These are phyloP conservation scores for Epichloe scottii DNA, from an alignment of 2,329 filamentous ascomycete genomes.

Conservation along the genomic window DNA sequence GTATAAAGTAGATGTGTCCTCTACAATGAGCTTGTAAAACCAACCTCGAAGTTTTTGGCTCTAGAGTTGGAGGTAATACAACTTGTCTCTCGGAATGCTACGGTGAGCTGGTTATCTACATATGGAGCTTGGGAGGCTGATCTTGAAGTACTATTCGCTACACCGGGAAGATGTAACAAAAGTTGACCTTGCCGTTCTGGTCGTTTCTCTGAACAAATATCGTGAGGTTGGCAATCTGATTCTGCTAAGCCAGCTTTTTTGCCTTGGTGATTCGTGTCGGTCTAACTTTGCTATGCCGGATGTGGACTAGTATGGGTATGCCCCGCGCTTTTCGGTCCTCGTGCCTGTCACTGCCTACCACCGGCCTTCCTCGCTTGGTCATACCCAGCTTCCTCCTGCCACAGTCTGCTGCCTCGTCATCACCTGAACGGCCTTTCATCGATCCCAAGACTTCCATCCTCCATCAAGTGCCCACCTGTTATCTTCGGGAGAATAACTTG, in stretches of 20 bases:
- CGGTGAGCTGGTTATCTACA: too few relatives aligned
- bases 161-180: too few relatives aligned
- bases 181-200: too few relatives aligned
- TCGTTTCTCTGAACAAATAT: too few relatives aligned
- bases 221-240: too few relatives aligned
- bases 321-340: slow-evolving; percentile 3
- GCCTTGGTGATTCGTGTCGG: neutral
- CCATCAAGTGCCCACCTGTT: neutral
- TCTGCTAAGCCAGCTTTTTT: neutral
- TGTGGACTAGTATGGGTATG: neutral
- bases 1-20: too few relatives aligned
- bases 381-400: slow-evolving; percentile 7
- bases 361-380: slow-evolving; percentile 7
- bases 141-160: too few relatives aligned
- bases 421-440: slow-evolving; percentile 12
- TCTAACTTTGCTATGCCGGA: neutral
- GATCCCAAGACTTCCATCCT: slow-evolving; percentile 4
- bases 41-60: too few relatives aligned
- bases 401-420: slow-evolving; percentile 12
- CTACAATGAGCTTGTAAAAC: too few relatives aligned
- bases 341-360: slow-evolving; percentile 10
- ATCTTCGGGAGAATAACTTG: neutral
- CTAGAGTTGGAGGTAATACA: too few relatives aligned
- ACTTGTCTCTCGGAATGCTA: too few relatives aligned
- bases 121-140: too few relatives aligned